Evolutionary conservation across 306 rosid genomes (phyloP).

Genomic region (Datisca glomerata): DNA sequence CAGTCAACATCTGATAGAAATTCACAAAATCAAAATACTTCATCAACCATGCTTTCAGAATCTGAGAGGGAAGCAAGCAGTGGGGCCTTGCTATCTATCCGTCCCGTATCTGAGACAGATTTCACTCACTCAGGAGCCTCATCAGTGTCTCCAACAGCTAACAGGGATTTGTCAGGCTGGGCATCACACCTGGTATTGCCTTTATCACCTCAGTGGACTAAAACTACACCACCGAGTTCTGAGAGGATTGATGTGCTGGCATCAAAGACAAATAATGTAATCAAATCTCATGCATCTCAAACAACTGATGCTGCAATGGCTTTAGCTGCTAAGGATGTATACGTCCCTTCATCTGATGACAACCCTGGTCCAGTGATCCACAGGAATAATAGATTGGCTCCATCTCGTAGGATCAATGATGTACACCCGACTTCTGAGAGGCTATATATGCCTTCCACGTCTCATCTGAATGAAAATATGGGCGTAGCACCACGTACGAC

Average conservation of each 20-base stretch:
- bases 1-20: constrained; percentile 32
- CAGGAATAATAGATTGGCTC: constrained; percentile 8
- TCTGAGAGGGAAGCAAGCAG: constrained; percentile 31
- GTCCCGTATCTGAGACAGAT: constrained; percentile 23
- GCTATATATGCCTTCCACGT: constrained; percentile 17
- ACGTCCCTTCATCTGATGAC: constrained; percentile 24
- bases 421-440: constrained; percentile 28
- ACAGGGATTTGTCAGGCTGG: constrained; percentile 23
- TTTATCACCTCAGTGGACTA: constrained; percentile 27
- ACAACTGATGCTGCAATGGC: constrained; percentile 16
- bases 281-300: constrained; percentile 15
- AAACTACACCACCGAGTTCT: constrained; percentile 21
- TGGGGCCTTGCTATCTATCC: constrained; percentile 14
- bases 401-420: constrained; percentile 16
- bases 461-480: constrained; percentile 23
- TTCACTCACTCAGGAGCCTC: constrained; percentile 22
- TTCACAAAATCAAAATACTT: constrained; percentile 22
- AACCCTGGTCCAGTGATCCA: constrained; percentile 10
- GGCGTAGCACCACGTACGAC: constrained; percentile 18
- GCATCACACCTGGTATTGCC: constrained; percentile 23
- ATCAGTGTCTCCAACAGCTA: constrained; percentile 28
- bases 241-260: constrained; percentile 20
- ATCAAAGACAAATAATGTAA: constrained; percentile 21
- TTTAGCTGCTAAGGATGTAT: constrained; percentile 20
- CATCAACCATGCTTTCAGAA: constrained; percentile 20